phyloP scores from a whole-genome alignment of 129 eudicot species.

The Saussurea involucrata region DNA sequence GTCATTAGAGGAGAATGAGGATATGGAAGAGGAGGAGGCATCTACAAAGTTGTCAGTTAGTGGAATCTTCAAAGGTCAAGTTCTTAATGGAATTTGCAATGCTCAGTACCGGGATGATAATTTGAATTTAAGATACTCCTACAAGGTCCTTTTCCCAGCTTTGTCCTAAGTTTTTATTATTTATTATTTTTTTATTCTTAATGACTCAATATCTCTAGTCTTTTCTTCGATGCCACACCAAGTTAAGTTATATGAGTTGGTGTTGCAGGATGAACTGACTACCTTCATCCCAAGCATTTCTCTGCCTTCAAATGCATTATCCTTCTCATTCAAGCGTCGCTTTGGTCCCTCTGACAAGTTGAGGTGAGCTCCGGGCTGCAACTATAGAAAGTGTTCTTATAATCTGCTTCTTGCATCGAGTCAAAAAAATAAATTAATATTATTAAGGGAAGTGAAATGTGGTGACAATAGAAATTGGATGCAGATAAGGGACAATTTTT shows the following conservation, averaged over 20 bases:
- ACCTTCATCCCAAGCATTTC: constrained; percentile 74
- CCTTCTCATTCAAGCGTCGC: constrained; percentile 77
- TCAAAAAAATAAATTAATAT: neutral
- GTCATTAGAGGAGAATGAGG: constrained; percentile 75
- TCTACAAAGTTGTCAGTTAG: constrained; percentile 48
- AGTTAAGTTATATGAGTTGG: constrained; percentile 2
- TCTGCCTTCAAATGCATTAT: constrained; percentile 77
- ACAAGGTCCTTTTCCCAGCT: constrained; percentile 47
- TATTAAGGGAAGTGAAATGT: neutral
- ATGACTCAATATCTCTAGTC: neutral
- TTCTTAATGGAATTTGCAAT: constrained; percentile 68
- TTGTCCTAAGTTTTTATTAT: neutral
- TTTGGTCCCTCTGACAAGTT: constrained; percentile 66
- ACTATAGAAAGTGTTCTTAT: neutral
- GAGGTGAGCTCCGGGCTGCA: constrained; percentile 37
- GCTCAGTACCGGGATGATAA: constrained; percentile 66
- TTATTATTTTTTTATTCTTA: neutral
- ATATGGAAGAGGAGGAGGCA: constrained; percentile 49
- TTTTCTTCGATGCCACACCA: neutral
- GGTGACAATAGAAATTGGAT: neutral
- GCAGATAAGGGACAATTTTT: neutral
- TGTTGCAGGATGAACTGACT: constrained; percentile 72
- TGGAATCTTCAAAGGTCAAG: constrained; percentile 55
- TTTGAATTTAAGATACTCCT: constrained; percentile 66
- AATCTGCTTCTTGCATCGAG: neutral